These are phyloP conservation scores for Handroanthus guayacan DNA, from an alignment of 257 asterid species.

Conservation along the genomic window DNA sequence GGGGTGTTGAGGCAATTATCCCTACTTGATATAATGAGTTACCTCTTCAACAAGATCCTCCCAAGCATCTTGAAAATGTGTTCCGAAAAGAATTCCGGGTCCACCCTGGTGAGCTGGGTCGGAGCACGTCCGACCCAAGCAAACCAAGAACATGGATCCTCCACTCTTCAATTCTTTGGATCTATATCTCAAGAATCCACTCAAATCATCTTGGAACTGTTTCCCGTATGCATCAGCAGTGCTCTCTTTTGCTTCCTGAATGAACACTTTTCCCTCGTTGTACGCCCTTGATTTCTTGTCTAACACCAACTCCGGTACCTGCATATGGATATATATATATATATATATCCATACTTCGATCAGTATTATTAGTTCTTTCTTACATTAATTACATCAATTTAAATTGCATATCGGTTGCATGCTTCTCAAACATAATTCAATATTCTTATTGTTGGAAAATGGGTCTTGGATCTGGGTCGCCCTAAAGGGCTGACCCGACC, in stretches of 20 bases:
- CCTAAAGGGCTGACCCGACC: too few relatives aligned
- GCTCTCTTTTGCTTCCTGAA: slow-evolving; percentile 84
- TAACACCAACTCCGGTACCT: slow-evolving; percentile 85
- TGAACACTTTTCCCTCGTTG: slow-evolving; percentile 78
- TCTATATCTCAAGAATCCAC: slow-evolving; percentile 66
- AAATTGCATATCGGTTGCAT: too few relatives aligned
- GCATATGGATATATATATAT: background rate
- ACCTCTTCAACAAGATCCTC: slow-evolving; percentile 97
- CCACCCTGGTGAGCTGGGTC: slow-evolving; percentile 97
- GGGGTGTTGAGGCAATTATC: too few relatives aligned
- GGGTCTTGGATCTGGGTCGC: too few relatives aligned
- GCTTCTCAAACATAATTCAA: too few relatives aligned
- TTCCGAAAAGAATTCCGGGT: slow-evolving; percentile 90
- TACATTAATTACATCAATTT: too few relatives aligned
- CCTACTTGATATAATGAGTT: slow-evolving; percentile 27
- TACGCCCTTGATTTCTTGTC: slow-evolving; percentile 83
- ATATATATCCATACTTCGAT: too few relatives aligned
- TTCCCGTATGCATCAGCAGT: slow-evolving; percentile 79
- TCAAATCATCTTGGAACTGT: slow-evolving; percentile 82
- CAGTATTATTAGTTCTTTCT: too few relatives aligned
- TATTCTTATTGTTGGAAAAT: too few relatives aligned
- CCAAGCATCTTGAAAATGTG: slow-evolving; percentile 99
- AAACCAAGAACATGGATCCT: slow-evolving; percentile 93
- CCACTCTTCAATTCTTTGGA: slow-evolving; percentile 80
- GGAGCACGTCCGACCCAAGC: slow-evolving; percentile 79